A percentile compares a stretch with the other conserved stretches of the same genome.
Conservation (phyloP, 805 yeast species). For the Monosporozyma servazzii region DNA sequence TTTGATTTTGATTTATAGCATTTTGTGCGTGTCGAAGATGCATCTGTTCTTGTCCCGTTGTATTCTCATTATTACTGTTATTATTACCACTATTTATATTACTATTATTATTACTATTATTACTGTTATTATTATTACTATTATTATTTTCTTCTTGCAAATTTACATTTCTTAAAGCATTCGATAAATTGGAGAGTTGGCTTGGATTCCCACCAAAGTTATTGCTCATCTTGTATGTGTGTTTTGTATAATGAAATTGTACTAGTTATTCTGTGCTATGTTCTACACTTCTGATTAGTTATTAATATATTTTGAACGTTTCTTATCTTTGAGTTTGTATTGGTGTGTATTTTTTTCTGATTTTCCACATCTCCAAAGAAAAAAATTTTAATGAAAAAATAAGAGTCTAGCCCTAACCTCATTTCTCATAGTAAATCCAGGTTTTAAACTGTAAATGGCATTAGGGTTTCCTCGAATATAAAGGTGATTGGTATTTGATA, state of each 20-base stretch:
- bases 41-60: conserved; percentile 3
- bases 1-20: background rate
- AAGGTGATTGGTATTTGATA: background rate
- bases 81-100: background rate
- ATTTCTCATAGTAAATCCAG: background rate
- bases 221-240: background rate
- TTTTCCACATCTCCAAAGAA: background rate
- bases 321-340: background rate
- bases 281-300: background rate
- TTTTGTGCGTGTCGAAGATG: conserved; percentile 3
- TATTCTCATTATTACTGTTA: background rate
- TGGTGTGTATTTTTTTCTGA: background rate
- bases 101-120: background rate
- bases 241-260: too few relatives aligned
- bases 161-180: conserved; percentile 30
- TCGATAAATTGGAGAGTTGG: conserved; percentile 28
- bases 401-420: background rate
- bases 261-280: too few relatives aligned
- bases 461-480: too few relatives aligned
- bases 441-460: background rate
- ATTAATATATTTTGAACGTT: background rate
- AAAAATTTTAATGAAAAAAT: background rate
- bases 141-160: conserved; percentile 16
- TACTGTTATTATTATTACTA: background rate
- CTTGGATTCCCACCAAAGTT: background rate